These are phyloP conservation scores for Neltuma alba DNA, from an alignment of 306 rosid genomes.

Conservation along the genomic window DNA sequence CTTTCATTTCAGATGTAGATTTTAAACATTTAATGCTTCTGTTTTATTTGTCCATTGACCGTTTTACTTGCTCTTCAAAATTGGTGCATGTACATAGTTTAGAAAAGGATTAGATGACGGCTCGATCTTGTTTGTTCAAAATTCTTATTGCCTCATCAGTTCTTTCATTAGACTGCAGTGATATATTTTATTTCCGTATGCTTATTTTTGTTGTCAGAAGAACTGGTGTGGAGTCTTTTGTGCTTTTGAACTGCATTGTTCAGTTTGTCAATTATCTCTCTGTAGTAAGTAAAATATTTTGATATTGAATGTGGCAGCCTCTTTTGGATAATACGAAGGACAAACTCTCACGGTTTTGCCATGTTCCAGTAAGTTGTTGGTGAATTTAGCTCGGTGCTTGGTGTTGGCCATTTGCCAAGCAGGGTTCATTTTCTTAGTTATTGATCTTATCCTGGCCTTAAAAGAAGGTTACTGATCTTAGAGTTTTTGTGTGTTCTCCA, in stretches of 20 bases:
- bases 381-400: slow-evolving; percentile 37
- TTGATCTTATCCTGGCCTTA: slow-evolving; percentile 27
- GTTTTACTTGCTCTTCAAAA: background rate
- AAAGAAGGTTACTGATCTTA: slow-evolving; percentile 25
- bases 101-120: slow-evolving; percentile 2
- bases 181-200: slow-evolving; percentile 25
- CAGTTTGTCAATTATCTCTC: slow-evolving; percentile 20
- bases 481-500: slow-evolving; percentile 32
- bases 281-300: slow-evolving; percentile 35
- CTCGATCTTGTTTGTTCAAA: slow-evolving; percentile 9
- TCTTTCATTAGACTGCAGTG: slow-evolving; percentile 9
- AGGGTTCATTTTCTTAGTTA: slow-evolving; percentile 29
- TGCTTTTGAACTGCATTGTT: slow-evolving; percentile 24
- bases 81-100: background rate
- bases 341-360: slow-evolving; percentile 95
- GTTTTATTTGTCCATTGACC: background rate
- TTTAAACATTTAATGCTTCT: background rate
- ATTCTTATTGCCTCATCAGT: slow-evolving; percentile 12
- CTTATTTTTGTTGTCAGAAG: slow-evolving; percentile 10
- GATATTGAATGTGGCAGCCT: slow-evolving; percentile 67
- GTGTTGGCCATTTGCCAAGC: slow-evolving; percentile 37
- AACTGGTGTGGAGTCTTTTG: slow-evolving; percentile 11
- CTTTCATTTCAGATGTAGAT: slow-evolving; percentile 9
- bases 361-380: slow-evolving; percentile 86
- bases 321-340: slow-evolving; percentile 80